Base-by-base conservation (phyloP, 2,329 filamentous ascomycete species). In the Diaporthe sp. region DNA sequence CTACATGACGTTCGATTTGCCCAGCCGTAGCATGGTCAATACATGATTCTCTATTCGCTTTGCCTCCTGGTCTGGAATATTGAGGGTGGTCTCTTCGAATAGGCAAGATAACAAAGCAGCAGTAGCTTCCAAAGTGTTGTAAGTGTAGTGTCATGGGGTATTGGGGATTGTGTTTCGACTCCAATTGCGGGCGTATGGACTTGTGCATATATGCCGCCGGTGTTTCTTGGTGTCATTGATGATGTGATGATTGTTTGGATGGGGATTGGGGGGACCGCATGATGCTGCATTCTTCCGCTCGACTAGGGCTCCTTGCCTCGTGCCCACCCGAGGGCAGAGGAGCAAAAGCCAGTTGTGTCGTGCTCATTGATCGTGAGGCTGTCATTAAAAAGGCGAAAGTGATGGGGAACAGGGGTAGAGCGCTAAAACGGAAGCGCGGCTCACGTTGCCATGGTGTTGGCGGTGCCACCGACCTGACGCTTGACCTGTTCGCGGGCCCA, bases 401-500 rank as follows among this genome's bases (percentile, higher is more conserved):
- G 74, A 72, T 75, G 71, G 71, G 74, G 51, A 65, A 76, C 49
- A 61, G 72, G 55, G 65, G 58, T 39, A 51, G 37, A 61, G 39
- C 72, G 73, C 73, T 53, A 53, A 22, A 57, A 19, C 57, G 58
- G n/a, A 57, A 34, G 31, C 8, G 28, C 39, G 55, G 76, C 78
- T 86, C 85, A 89, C 78, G 85, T 85, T 73, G 86, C 84, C 88
- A 91, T 91, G 80, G 89, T 86, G 72, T 83, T 86, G 80, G 82
- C 83, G 68, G 84, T 81, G 78, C 90, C 90, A 75, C 90, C 89
- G 71, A 92, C 86, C 86, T 99, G 97, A 81, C 95, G 94, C 90
- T 98, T 98, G 84, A 98, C 96, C 84, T 98, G 95, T 86, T 98
- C 97, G 77, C 96, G 94, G 78, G 97, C 96, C 97, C 97, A 99